Evolutionary conservation across 2,329 filamentous ascomycete genomes (phyloP).

Genomic region (Trichophyton simii): DNA sequence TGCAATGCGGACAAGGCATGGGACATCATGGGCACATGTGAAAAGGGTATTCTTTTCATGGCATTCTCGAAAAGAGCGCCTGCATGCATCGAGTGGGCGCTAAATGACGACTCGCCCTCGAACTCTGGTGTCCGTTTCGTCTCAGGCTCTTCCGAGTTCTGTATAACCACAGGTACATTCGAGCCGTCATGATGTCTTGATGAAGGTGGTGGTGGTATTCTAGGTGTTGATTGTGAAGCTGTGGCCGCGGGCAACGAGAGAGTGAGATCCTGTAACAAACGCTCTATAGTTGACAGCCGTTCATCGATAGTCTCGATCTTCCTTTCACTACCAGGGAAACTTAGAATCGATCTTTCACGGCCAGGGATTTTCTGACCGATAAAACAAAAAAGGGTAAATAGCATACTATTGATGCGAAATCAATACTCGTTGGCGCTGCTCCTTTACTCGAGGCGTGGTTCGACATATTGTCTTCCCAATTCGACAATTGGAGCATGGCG

Average conservation of each 20-base stretch:
- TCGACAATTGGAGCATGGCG: constrained; percentile 15
- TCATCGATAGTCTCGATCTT: constrained; percentile 43
- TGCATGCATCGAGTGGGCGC: constrained; percentile 37
- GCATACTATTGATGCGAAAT: constrained; percentile 16
- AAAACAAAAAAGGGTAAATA: background rate
- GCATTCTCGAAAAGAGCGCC: constrained; percentile 32
- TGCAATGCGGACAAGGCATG: constrained; percentile 28
- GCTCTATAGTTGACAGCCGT: constrained; percentile 38
- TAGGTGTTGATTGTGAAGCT: constrained; percentile 17
- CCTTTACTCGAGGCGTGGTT: constrained; percentile 12
- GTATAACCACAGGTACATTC: constrained; percentile 11
- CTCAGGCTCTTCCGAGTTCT: constrained; percentile 18
- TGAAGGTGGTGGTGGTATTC: constrained; percentile 15
- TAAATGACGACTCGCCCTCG: constrained; percentile 40
- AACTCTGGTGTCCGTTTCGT: constrained; percentile 23
- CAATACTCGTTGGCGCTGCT: constrained; percentile 14
- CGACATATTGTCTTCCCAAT: constrained; percentile 10
- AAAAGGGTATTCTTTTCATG: constrained; percentile 25
- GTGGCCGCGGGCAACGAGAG: constrained; percentile 7
- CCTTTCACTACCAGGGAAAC: constrained; percentile 31
- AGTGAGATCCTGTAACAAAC: constrained; percentile 26
- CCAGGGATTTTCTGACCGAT: background rate
- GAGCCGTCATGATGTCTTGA: background rate
- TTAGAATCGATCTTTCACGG: background rate
- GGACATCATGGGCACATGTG: constrained; percentile 28